These are phyloP conservation scores for Ceratocystis ficicola DNA, from an alignment of 2,329 filamentous ascomycete species.

Conservation along the genomic window DNA sequence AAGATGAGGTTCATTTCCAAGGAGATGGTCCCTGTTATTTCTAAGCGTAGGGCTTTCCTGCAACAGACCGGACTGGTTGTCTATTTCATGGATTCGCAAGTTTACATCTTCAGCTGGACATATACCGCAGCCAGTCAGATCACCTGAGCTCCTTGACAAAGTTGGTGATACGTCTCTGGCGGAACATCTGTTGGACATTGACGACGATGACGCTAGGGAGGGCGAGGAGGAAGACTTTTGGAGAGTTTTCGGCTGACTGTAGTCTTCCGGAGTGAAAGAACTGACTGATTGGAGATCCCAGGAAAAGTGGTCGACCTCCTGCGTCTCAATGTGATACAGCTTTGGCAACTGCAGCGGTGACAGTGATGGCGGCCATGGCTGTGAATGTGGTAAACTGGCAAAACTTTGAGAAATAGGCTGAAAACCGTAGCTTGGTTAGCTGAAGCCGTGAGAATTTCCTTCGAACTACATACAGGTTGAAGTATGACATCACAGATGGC, in stretches of 20 bases:
- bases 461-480: no score
- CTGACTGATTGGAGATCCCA: conserved; percentile 18
- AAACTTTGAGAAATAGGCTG: no score
- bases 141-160: background rate
- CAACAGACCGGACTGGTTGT: background rate
- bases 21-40: background rate
- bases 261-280: conserved; percentile 21
- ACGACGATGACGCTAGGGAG: background rate
- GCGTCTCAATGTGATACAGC: background rate
- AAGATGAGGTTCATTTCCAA: background rate
- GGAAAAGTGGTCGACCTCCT: background rate
- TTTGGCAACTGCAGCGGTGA: background rate
- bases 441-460: no score
- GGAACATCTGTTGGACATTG: background rate
- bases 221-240: background rate
- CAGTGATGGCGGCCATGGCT: background rate
- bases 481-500: no score
- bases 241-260: background rate
- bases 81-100: background rate
- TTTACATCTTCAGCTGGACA: background rate
- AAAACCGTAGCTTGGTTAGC: no score
- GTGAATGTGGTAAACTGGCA: background rate
- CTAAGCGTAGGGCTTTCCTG: background rate
- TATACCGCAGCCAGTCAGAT: background rate
- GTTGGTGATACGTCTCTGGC: background rate